These are phyloP conservation scores for Galium porrigens DNA, from an alignment of 305 asterid species.

Conservation along the genomic window DNA sequence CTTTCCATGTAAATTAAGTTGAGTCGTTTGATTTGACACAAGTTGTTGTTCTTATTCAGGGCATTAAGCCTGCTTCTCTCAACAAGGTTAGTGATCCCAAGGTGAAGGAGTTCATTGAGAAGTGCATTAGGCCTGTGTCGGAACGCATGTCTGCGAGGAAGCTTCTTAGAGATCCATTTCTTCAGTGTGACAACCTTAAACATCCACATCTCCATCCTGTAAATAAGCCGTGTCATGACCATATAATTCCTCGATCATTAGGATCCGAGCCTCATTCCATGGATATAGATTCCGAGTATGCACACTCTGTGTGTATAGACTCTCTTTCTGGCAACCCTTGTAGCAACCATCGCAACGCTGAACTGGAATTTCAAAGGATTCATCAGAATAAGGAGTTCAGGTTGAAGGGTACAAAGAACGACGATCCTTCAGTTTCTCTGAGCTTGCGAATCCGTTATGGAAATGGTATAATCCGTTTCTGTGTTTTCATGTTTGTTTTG, in stretches of 20 bases:
- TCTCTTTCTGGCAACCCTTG: slow-evolving; percentile 26
- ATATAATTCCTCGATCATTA: slow-evolving; percentile 25
- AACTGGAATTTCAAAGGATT: slow-evolving; percentile 31
- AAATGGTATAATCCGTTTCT: too few species aligned
- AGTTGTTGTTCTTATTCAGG: slow-evolving; percentile 23
- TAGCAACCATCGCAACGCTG: slow-evolving; percentile 18
- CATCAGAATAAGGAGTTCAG: slow-evolving; percentile 44
- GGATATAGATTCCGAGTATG: slow-evolving; percentile 53
- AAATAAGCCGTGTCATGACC: slow-evolving; percentile 18
- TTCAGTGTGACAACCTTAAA: slow-evolving; percentile 28
- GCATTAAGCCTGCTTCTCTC: slow-evolving; percentile 65
- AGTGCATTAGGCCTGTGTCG: slow-evolving; percentile 52
- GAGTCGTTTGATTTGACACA: background rate
- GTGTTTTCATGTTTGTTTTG: background rate
- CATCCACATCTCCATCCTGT: slow-evolving; percentile 19
- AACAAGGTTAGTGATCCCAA: slow-evolving; percentile 35
- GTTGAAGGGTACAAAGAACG: slow-evolving; percentile 43
- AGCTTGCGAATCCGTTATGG: slow-evolving; percentile 40
- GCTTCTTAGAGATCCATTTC: slow-evolving; percentile 55
- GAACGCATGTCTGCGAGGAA: slow-evolving; percentile 55
- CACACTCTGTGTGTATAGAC: slow-evolving; percentile 28
- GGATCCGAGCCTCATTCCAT: slow-evolving; percentile 39
- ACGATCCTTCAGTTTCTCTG: slow-evolving; percentile 41
- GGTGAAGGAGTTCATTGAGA: slow-evolving; percentile 56
- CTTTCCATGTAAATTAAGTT: background rate